Evolutionary conservation across 176 grass and related monocot genomes (phyloP), one percentile per base, ranked within the genome.

Genomic region (Bonia amplexicaulis): DNA sequence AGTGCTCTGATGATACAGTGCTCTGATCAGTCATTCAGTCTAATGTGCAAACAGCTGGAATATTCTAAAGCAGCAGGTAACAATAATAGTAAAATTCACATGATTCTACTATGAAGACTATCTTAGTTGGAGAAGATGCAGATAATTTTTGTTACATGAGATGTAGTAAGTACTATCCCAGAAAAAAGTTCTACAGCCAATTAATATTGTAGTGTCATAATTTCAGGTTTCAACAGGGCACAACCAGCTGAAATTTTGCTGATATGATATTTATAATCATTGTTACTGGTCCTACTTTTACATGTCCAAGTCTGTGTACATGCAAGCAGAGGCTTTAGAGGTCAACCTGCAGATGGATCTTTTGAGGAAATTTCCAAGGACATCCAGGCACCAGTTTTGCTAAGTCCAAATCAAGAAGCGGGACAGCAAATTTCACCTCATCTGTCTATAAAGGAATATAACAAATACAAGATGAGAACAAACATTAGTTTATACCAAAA

Each of bases 401-500:
- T 39, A 93, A 85, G 51, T 98, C 93, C 19, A 95, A 16, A 49
- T 98, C 93, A 74, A 94, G 70, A 93, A 98, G 90, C 37, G 91
- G 96, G 78, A 98, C 91, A 89, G 93, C 79, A 92, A 95, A 98
- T 79, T 98, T 95, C 83, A 90, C 96, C 69, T 95, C 96, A 74
- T 93, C 96, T 84, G 81, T 23, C 87, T 94, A 87, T 29, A 92
- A 46, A 73, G 31, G 42, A 63, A 82, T 80, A 86, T 78, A 62
- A 67, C 12, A 77, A 70, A 68, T 73, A 73, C 16, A 60, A 77
- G 25, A 53, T 67, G 22, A 74, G 76, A 60, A 19, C 60, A 80
- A 31, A 48, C 49, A 76, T 46, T 69, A 80, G 62, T 26, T 84
- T 41, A 62, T 6, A 80, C n/a, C 12, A 23, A 42, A 67, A 83